phyloP scores from a whole-genome alignment of 331 rosid species.

The Malus hybrid region DNA sequence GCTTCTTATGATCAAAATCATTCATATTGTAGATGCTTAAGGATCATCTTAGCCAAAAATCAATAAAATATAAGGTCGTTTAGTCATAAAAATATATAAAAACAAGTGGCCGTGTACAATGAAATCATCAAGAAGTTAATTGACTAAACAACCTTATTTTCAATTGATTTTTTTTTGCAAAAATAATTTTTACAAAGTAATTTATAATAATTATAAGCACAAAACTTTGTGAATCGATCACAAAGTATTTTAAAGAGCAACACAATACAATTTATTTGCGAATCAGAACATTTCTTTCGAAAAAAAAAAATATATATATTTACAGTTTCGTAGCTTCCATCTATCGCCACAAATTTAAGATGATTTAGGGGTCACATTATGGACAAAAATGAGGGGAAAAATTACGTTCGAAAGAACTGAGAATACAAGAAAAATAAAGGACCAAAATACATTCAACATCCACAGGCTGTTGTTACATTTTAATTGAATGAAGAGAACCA shows the following conservation, averaged over 20 bases:
- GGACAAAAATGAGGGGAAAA: slow-evolving; percentile 15
- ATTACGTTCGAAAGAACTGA: not conserved
- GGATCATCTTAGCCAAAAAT: no score
- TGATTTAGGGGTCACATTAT: not conserved
- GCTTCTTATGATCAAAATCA: no score
- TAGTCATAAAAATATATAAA: no score
- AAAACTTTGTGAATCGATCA: not conserved
- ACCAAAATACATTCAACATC: slow-evolving; percentile 32
- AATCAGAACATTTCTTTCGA: not conserved
- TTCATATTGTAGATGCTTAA: no score
- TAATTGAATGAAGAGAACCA: slow-evolving; percentile 75
- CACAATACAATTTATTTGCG: not conserved
- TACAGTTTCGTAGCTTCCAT: not conserved
- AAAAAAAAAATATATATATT: not conserved
- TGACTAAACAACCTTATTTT: not conserved
- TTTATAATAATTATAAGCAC: not conserved
- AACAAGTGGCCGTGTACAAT: no score
- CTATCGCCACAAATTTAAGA: not conserved
- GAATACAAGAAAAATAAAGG: not conserved
- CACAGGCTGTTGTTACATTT: slow-evolving; percentile 41
- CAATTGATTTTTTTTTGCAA: no score
- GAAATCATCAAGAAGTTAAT: no score
- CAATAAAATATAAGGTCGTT: no score
- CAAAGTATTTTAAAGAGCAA: no score
- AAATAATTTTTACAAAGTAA: no score